A percentile compares a stretch with the other conserved stretches of the same genome.
Conservation (phyloP, 176 grass and related monocot species). For the Triticum monococcum region DNA sequence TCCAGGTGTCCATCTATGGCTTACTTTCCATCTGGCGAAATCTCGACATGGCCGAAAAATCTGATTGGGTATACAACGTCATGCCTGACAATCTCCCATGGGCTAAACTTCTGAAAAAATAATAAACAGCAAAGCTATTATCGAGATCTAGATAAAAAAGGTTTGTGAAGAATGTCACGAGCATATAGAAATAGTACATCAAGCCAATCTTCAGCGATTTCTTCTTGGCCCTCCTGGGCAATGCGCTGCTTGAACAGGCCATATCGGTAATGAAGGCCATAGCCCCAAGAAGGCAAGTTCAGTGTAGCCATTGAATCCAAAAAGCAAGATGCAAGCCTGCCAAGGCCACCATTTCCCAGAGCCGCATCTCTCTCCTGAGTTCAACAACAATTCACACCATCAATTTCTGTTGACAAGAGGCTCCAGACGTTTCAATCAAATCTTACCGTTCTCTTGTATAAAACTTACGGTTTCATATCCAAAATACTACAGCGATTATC, state of each 20-base stretch:
- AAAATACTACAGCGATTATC: neutral
- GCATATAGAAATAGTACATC: conserved; percentile 56
- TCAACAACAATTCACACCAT: neutral
- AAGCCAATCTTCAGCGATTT: conserved; percentile 96
- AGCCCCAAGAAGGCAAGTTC: conserved; percentile 96
- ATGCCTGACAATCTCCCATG: conserved; percentile 98
- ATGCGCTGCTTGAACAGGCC: conserved; percentile 88
- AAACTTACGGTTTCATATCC: conserved; percentile 25
- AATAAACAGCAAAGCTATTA: conserved; percentile 29
- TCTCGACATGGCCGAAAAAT: conserved; percentile 88
- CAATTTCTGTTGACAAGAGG: conserved; percentile 4
- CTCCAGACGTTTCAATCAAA: conserved; percentile 1
- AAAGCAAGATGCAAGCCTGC: conserved; percentile 98
- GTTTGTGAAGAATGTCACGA: conserved; percentile 4
- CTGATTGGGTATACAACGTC: conserved; percentile 81
- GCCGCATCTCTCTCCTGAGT: conserved; percentile 86
- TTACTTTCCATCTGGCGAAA: conserved; percentile 82
- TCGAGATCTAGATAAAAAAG: neutral
- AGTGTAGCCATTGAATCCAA: conserved; percentile 98
- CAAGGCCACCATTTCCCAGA: conserved; percentile 95
- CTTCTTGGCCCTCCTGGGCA: conserved; percentile 80
- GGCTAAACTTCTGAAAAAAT: conserved; percentile 83
- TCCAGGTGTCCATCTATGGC: conserved; percentile 24
- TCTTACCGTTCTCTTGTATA: no score
- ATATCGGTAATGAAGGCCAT: conserved; percentile 92